These are phyloP conservation scores for Bacterosira constricta DNA, from an alignment of 108 stramenopile genomes.

Conservation along the genomic window DNA sequence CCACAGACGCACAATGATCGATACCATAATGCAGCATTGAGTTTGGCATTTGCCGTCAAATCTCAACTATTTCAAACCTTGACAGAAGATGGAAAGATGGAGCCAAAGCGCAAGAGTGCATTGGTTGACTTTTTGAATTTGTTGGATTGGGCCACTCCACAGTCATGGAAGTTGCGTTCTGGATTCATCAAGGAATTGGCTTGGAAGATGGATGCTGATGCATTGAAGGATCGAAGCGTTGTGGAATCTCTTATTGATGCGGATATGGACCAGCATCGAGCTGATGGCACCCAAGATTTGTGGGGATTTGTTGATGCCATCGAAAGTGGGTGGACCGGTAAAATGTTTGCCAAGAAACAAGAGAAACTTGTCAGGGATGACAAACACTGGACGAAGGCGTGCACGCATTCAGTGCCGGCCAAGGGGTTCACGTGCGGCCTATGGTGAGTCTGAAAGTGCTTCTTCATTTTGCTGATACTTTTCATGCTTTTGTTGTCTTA, in stretches of 20 bases:
- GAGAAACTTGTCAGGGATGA: conserved; percentile 31
- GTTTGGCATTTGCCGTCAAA: conserved; percentile 44
- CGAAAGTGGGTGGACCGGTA: conserved; percentile 5
- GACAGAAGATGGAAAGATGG: conserved; percentile 30
- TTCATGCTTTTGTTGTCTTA: not conserved
- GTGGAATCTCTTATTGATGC: conserved; percentile 19
- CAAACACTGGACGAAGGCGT: conserved; percentile 42
- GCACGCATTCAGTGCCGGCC: conserved; percentile 39
- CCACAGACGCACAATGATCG: conserved; percentile 33
- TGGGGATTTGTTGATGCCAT: conserved; percentile 31
- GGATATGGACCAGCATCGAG: conserved; percentile 25
- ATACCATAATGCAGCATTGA: conserved; percentile 45
- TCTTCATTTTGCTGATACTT: not conserved
- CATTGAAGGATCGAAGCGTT: not conserved
- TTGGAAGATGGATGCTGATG: conserved; percentile 19
- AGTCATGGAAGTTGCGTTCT: conserved; percentile 23
- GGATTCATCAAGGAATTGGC: conserved; percentile 27
- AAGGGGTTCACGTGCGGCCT: conserved; percentile 54
- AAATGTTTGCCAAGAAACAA: not conserved
- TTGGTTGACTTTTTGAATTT: conserved; percentile 37
- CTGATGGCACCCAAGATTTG: not conserved
- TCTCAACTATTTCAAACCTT: conserved; percentile 25
- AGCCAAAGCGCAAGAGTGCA: conserved; percentile 15
- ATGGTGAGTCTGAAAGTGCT: conserved; percentile 31
- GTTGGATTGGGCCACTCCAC: conserved; percentile 42